Conservation (phyloP, 179 eudicot species). For the Beta macrorhiza region DNA sequence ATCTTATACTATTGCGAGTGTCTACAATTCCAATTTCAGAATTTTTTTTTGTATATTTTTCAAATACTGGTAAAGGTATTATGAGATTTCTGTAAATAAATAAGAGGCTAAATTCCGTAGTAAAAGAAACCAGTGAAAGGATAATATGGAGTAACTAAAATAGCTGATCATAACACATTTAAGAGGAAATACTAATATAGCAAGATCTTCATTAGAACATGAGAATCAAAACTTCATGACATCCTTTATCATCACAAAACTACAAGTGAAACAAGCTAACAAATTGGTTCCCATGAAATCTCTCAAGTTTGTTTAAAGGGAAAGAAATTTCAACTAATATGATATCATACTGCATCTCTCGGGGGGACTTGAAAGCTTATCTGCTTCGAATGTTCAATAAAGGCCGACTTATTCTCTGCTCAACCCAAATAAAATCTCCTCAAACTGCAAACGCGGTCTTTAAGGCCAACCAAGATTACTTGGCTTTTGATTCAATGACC, state of each 20-base stretch:
- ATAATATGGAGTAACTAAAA: too few species aligned
- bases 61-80: too few species aligned
- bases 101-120: too few species aligned
- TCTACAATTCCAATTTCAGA: too few species aligned
- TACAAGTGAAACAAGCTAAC: constrained; percentile 18
- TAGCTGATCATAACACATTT: too few species aligned
- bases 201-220: constrained; percentile 2
- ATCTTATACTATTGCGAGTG: too few species aligned
- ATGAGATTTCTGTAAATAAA: too few species aligned
- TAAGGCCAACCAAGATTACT: constrained; percentile 12
- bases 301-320: constrained; percentile 3
- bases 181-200: background rate
- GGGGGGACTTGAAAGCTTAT: background rate
- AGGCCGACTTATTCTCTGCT: constrained; percentile 22
- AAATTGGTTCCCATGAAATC: constrained; percentile 14
- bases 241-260: background rate
- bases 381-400: background rate
- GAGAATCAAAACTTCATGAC: background rate
- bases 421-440: background rate
- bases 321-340: constrained; percentile 6
- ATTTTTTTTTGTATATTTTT: too few species aligned
- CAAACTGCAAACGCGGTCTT: background rate
- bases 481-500: constrained; percentile 63
- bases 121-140: too few species aligned
- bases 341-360: background rate